Evolutionary conservation across 108 stramenopile species (phyloP).

Genomic region (Nitzschia putrida): DNA sequence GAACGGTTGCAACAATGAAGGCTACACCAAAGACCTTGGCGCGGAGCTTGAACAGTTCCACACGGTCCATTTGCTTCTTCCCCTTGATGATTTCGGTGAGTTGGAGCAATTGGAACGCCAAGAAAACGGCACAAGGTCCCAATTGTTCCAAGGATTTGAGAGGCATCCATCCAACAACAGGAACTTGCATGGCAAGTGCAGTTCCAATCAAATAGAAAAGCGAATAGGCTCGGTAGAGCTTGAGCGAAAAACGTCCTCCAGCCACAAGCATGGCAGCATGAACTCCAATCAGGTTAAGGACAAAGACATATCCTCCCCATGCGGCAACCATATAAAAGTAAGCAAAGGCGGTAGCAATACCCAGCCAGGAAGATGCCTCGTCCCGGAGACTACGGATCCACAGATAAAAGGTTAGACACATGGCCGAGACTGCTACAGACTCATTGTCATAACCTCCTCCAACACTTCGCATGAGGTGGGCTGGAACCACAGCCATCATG

Average conservation of each 20-base stretch:
- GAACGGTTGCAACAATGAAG: constrained; percentile 34
- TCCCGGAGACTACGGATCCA: constrained; percentile 84
- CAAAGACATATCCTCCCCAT: constrained; percentile 98
- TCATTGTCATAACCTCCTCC: constrained; percentile 99
- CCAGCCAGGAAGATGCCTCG: constrained; percentile 55
- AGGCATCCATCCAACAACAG: constrained; percentile 90
- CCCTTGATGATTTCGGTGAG: constrained; percentile 65
- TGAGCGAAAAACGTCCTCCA: constrained; percentile 80
- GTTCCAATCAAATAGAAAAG: constrained; percentile 94
- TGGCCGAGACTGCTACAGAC: constrained; percentile 92
- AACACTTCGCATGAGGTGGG: constrained; percentile 94
- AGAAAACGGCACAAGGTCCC: constrained; percentile 72
- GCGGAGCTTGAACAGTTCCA: constrained; percentile 64
- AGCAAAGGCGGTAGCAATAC: constrained; percentile 69
- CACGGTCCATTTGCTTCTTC: constrained; percentile 48
- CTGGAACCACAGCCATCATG: constrained; percentile 93
- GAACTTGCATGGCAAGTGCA: constrained; percentile 90
- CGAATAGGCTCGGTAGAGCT: constrained; percentile 88
- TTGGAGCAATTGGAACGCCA: constrained; percentile 72
- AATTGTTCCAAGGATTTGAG: constrained; percentile 88
- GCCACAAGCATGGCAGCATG: constrained; percentile 86
- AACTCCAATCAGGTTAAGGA: constrained; percentile 94
- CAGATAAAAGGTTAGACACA: constrained; percentile 92
- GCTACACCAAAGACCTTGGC: constrained; percentile 52
- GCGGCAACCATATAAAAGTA: constrained; percentile 96